phyloP scores from a whole-genome alignment of 768 basidiomycete species.

The Aureoboletus auriporus region DNA sequence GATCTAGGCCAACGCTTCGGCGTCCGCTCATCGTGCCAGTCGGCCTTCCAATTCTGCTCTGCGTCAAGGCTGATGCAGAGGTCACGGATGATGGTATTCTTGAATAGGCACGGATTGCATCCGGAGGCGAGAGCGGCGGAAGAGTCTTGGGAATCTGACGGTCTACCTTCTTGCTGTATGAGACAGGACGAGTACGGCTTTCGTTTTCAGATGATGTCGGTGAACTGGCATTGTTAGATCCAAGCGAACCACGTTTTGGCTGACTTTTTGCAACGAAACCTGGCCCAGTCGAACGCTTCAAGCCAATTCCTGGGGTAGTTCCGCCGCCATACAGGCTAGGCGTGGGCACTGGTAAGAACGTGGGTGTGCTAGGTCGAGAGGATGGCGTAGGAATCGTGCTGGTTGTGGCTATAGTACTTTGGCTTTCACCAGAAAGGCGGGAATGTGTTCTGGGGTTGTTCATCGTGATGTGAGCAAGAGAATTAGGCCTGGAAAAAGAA shows the following conservation, averaged over 20 bases:
- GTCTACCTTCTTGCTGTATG: slow-evolving; percentile 23
- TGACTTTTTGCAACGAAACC: slow-evolving; percentile 37
- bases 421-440: slow-evolving; percentile 62
- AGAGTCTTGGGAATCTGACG: slow-evolving; percentile 31
- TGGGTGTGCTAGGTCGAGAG: slow-evolving; percentile 73
- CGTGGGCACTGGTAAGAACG: slow-evolving; percentile 69
- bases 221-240: slow-evolving; percentile 36
- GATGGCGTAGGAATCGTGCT: slow-evolving; percentile 63
- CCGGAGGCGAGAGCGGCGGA: slow-evolving; percentile 39
- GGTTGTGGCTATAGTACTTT: slow-evolving; percentile 50
- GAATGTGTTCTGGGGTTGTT: slow-evolving; percentile 66
- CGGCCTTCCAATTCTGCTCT: slow-evolving; percentile 45
- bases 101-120: slow-evolving; percentile 39
- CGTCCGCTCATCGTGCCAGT: slow-evolving; percentile 39
- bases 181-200: slow-evolving; percentile 16
- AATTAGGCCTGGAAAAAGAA: slow-evolving; percentile 39
- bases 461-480: slow-evolving; percentile 40
- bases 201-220: slow-evolving; percentile 29
- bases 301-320: slow-evolving; percentile 33
- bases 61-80: slow-evolving; percentile 32
- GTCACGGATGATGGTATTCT: slow-evolving; percentile 37
- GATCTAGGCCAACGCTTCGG: slow-evolving; percentile 37
- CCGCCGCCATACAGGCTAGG: slow-evolving; percentile 43
- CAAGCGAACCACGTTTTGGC: slow-evolving; percentile 61
- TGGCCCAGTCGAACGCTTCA: slow-evolving; percentile 62